A percentile compares a stretch with the other conserved stretches of the same genome.
These are phyloP conservation scores for Aspergillus olivimuriae DNA, from an alignment of 495 filamentous ascomycete species.

Conservation along the genomic window DNA sequence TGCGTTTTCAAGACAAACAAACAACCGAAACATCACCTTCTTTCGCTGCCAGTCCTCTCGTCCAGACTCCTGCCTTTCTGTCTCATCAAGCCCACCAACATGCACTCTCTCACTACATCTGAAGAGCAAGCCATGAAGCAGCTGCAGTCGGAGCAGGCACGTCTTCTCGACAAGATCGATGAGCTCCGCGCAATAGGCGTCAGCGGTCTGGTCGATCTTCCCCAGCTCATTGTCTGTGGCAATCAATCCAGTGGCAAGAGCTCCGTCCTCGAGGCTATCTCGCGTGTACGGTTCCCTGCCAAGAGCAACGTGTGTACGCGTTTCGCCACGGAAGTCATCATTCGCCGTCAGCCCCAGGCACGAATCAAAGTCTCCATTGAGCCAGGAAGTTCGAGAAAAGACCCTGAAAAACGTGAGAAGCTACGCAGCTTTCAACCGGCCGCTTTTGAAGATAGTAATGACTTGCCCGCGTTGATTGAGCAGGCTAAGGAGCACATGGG, in stretches of 20 bases:
- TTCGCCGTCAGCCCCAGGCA: conserved; percentile 25
- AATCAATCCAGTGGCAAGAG: conserved; percentile 69
- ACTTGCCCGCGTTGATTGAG: conserved; percentile 37
- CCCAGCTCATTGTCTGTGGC: conserved; percentile 69
- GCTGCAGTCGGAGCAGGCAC: conserved; percentile 17
- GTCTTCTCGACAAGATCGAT: conserved; percentile 53
- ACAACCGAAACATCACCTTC: too few relatives aligned
- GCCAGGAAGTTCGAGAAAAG: conserved; percentile 20
- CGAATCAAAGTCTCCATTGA: conserved; percentile 40
- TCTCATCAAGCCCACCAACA: neutral
- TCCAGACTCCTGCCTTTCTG: neutral
- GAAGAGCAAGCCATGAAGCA: conserved; percentile 13
- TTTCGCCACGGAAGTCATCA: conserved; percentile 60
- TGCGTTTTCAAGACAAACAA: too few relatives aligned
- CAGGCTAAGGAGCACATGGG: conserved; percentile 47
- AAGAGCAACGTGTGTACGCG: conserved; percentile 60
- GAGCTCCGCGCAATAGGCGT: conserved; percentile 49
- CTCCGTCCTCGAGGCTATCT: conserved; percentile 68
- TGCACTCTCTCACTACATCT: neutral
- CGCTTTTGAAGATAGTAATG: conserved; percentile 15
- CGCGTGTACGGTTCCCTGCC: conserved; percentile 61
- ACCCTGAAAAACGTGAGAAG: conserved; percentile 8
- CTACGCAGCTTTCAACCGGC: conserved; percentile 8
- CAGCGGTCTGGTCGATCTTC: conserved; percentile 51
- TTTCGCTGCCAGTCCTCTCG: neutral